Percentiles rank a stretch among this genome's conserved stretches.
Conservation (phyloP, 2,329 filamentous ascomycete genomes). For the Bipolaris gigantea region DNA sequence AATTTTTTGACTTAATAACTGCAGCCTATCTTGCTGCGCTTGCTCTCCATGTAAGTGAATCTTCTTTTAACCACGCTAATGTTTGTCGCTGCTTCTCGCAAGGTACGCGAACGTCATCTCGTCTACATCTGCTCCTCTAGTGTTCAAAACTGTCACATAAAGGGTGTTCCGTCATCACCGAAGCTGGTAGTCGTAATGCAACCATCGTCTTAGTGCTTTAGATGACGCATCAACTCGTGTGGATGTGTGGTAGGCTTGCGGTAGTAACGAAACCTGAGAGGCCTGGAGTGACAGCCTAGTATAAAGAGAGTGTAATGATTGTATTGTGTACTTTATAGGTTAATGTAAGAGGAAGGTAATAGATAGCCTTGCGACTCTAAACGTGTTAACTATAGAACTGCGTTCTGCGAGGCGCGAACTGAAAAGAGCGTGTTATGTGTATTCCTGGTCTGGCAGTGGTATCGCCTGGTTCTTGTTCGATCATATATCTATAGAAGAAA, state of each 20-base stretch:
- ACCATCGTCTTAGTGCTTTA: conserved; percentile 10
- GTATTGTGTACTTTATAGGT: not conserved
- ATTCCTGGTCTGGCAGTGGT: not conserved
- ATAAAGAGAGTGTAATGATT: not conserved
- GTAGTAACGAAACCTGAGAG: conserved; percentile 4
- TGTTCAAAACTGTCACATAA: conserved; percentile 34
- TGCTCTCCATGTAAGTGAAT: conserved; percentile 5
- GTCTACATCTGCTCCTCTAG: conserved; percentile 26
- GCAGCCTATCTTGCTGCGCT: not conserved
- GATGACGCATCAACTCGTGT: conserved; percentile 14
- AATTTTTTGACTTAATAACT: not conserved
- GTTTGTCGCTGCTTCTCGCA: not conserved
- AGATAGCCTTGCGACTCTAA: not conserved
- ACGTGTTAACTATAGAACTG: not conserved
- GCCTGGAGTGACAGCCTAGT: conserved; percentile 8
- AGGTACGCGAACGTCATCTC: conserved; percentile 32
- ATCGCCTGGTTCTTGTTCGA: no score
- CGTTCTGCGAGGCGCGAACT: not conserved
- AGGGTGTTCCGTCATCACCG: conserved; percentile 1
- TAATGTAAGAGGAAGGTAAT: not conserved
- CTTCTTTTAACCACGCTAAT: conserved; percentile 4
- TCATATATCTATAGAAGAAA: conserved; percentile 20
- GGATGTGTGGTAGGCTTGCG: conserved; percentile 1
- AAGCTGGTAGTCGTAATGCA: conserved; percentile 3
- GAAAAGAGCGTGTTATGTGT: not conserved